A percentile compares a stretch with the other conserved stretches of the same genome.
phyloP scores from a whole-genome alignment of 176 grass and related monocot species.

The Guadua angustifolia region DNA sequence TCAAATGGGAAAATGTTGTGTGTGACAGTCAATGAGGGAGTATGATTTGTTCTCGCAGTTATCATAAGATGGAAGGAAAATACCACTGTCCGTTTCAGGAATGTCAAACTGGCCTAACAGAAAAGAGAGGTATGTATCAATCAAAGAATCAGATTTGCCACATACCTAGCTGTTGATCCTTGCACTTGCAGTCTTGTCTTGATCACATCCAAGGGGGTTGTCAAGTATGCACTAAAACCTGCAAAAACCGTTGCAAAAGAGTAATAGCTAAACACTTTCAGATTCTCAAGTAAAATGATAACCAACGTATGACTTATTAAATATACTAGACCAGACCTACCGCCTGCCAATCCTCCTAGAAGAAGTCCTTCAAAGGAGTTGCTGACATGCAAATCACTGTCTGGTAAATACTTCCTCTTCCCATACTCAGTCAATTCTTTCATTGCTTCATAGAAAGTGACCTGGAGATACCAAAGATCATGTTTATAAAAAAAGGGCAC shows the following conservation, averaged over 20 bases:
- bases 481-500: slow-evolving; percentile 27
- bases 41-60: background rate
- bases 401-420: slow-evolving; percentile 63
- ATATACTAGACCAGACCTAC: slow-evolving; percentile 46
- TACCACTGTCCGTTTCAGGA: background rate
- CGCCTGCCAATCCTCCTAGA: slow-evolving; percentile 87
- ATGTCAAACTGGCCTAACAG: background rate
- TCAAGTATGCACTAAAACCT: slow-evolving; percentile 89
- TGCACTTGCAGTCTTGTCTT: slow-evolving; percentile 97
- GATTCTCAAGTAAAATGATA: slow-evolving; percentile 7
- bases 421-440: slow-evolving; percentile 67
- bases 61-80: slow-evolving; percentile 3
- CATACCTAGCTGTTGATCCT: slow-evolving; percentile 74
- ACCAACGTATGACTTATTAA: slow-evolving; percentile 1
- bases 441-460: slow-evolving; percentile 93
- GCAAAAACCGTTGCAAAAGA: slow-evolving; percentile 38
- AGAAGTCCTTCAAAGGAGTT: slow-evolving; percentile 86
- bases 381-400: slow-evolving; percentile 64
- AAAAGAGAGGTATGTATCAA: background rate
- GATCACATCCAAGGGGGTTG: slow-evolving; percentile 86
- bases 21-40: background rate
- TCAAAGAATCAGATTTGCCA: slow-evolving; percentile 17
- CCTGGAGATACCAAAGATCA: slow-evolving; percentile 57
- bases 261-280: background rate
- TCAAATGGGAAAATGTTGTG: background rate